phyloP scores from a whole-genome alignment of 1,284 basidiomycete genomes.

The Mycena citricolor region DNA sequence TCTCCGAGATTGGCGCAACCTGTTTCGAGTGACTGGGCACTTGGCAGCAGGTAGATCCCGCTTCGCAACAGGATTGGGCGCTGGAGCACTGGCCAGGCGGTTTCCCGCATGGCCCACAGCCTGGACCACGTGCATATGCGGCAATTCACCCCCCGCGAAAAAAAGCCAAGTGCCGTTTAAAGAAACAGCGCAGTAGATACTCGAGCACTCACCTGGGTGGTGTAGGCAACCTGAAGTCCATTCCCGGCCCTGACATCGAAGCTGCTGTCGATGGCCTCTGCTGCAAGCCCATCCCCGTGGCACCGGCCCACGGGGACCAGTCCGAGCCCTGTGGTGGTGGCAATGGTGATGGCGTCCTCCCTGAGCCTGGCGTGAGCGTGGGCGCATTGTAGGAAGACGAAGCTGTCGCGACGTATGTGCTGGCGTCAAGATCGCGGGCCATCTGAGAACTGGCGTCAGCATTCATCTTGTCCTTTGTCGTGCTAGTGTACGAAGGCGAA shows the following conservation, averaged over 20 bases:
- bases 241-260: conserved; percentile 29
- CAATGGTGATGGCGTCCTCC: conserved; percentile 25
- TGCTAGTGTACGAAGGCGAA: background rate
- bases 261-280: conserved; percentile 18
- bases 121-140: too few relatives aligned
- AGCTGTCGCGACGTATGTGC: conserved; percentile 23
- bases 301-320: conserved; percentile 31
- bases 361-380: conserved; percentile 31
- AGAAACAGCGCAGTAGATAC: too few relatives aligned
- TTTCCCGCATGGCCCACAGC: too few relatives aligned
- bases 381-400: conserved; percentile 22
- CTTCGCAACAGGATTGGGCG: too few relatives aligned
- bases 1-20: too few relatives aligned
- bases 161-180: too few relatives aligned
- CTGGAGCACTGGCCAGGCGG: too few relatives aligned
- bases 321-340: conserved; percentile 28
- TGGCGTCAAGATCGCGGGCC: conserved; percentile 55
- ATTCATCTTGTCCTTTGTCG: background rate
- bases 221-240: conserved; percentile 20
- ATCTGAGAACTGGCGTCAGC: conserved; percentile 45
- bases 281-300: conserved; percentile 9
- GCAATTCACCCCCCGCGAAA: too few relatives aligned
- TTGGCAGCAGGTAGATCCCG: too few relatives aligned
- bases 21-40: too few relatives aligned
- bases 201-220: conserved; percentile 21